Conservation (phyloP, 2,329 filamentous ascomycete genomes). For the Xylaria sp. region DNA sequence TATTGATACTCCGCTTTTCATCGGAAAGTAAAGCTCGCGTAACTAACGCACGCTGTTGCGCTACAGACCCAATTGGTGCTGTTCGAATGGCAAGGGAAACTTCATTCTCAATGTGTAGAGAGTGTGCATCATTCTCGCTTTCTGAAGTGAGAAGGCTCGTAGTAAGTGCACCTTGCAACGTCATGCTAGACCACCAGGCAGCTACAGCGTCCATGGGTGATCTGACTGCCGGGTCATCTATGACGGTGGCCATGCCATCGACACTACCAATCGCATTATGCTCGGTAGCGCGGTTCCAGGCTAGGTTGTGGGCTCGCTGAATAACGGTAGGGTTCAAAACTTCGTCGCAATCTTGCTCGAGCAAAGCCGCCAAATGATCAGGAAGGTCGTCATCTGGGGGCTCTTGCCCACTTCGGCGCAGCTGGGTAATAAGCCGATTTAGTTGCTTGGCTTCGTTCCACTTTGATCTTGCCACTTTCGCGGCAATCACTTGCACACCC, state of each 20-base stretch:
- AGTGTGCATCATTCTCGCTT: slow-evolving; percentile 55
- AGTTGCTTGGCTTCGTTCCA: slow-evolving; percentile 85
- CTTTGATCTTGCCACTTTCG: slow-evolving; percentile 76
- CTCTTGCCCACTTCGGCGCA: slow-evolving; percentile 54
- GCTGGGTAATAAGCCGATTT: slow-evolving; percentile 59
- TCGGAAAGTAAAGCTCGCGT: slow-evolving; percentile 67
- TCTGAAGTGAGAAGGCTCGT: slow-evolving; percentile 67
- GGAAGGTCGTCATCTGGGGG: slow-evolving; percentile 75
- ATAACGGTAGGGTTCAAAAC: slow-evolving; percentile 82
- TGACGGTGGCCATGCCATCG: slow-evolving; percentile 81
- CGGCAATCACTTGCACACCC: slow-evolving; percentile 72
- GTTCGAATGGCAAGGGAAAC: slow-evolving; percentile 76
- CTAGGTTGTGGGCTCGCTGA: slow-evolving; percentile 87
- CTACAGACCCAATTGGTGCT: slow-evolving; percentile 81
- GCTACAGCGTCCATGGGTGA: slow-evolving; percentile 90
- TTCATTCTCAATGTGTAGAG: slow-evolving; percentile 53
- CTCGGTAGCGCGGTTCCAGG: slow-evolving; percentile 83
- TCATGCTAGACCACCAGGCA: slow-evolving; percentile 86
- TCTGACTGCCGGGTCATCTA: slow-evolving; percentile 84
- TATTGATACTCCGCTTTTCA: slow-evolving; percentile 64
- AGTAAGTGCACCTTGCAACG: slow-evolving; percentile 75
- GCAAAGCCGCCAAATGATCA: slow-evolving; percentile 77
- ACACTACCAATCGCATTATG: slow-evolving; percentile 71
- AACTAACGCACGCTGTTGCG: slow-evolving; percentile 69
- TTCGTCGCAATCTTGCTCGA: slow-evolving; percentile 83